A percentile compares a stretch with the other conserved stretches of the same genome.
Conservation (phyloP, 108 stramenopile species). For the Pseudonitzschia pungens region DNA sequence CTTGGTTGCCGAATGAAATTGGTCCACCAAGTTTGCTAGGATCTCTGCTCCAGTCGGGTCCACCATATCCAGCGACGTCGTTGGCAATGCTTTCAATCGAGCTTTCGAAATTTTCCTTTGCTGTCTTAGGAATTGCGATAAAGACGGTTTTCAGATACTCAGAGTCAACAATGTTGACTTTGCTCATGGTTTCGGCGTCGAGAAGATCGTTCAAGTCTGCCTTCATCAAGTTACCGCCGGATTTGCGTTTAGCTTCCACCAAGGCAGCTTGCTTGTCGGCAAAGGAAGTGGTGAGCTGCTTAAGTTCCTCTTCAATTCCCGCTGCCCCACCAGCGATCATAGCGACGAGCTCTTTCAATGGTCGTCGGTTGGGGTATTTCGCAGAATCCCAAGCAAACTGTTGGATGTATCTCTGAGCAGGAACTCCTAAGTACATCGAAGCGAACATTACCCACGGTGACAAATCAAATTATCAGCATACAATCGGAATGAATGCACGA, state of each 20-base stretch:
- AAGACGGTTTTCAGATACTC: slow-evolving; percentile 91
- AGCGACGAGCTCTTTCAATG: slow-evolving; percentile 82
- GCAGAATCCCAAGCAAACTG: slow-evolving; percentile 95
- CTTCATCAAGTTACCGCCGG: slow-evolving; percentile 77
- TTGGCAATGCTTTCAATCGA: slow-evolving; percentile 64
- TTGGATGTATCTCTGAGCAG: slow-evolving; percentile 80
- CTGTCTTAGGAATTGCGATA: slow-evolving; percentile 73
- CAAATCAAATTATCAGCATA: neutral
- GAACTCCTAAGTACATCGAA: slow-evolving; percentile 36
- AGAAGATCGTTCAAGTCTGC: slow-evolving; percentile 89
- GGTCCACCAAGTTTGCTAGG: slow-evolving; percentile 68
- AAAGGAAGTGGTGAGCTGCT: slow-evolving; percentile 76
- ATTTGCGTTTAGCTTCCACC: slow-evolving; percentile 69
- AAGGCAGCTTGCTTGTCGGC: slow-evolving; percentile 82
- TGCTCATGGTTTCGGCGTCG: slow-evolving; percentile 66
- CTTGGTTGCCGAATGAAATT: slow-evolving; percentile 64
- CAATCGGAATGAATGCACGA: neutral
- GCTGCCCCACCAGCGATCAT: slow-evolving; percentile 77
- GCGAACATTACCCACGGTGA: neutral
- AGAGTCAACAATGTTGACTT: slow-evolving; percentile 75
- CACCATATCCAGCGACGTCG: slow-evolving; percentile 86
- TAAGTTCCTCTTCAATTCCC: slow-evolving; percentile 90
- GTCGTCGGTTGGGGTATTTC: slow-evolving; percentile 88
- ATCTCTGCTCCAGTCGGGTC: slow-evolving; percentile 85
- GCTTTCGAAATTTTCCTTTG: slow-evolving; percentile 65